These are phyloP conservation scores for Kitagawia praeruptora DNA, from an alignment of 129 eudicot species.

Conservation along the genomic window DNA sequence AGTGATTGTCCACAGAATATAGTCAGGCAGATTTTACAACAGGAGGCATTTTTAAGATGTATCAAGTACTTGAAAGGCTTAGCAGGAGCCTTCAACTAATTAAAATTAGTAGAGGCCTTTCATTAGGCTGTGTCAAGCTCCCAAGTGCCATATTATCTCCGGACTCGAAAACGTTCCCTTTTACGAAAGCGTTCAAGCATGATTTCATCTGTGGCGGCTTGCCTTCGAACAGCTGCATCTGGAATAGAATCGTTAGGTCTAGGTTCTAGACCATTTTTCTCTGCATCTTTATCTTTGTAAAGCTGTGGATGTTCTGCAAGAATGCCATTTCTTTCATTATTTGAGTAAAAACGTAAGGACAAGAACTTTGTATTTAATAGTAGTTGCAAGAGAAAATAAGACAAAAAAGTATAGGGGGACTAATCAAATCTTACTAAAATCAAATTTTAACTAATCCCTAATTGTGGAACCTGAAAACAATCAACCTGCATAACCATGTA, in stretches of 20 bases:
- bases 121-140: background rate
- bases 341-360: background rate
- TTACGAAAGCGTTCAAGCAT: conserved; percentile 95
- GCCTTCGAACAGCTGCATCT: conserved; percentile 69
- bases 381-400: background rate
- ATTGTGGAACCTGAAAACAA: background rate
- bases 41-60: background rate
- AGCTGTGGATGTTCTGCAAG: conserved; percentile 70
- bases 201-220: conserved; percentile 88
- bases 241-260: conserved; percentile 41
- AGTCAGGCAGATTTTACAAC: background rate
- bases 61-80: background rate
- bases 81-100: background rate
- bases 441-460: background rate
- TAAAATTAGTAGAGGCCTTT: background rate
- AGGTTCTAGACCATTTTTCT: conserved; percentile 41
- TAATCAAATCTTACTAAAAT: background rate
- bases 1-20: background rate
- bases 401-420: background rate
- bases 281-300: conserved; percentile 54
- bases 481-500: background rate
- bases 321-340: background rate
- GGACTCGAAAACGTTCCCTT: conserved; percentile 87
- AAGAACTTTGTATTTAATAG: background rate
- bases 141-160: conserved; percentile 34